Conservation (phyloP, 2,329 filamentous ascomycete species). For the Colletotrichum shisoi region DNA sequence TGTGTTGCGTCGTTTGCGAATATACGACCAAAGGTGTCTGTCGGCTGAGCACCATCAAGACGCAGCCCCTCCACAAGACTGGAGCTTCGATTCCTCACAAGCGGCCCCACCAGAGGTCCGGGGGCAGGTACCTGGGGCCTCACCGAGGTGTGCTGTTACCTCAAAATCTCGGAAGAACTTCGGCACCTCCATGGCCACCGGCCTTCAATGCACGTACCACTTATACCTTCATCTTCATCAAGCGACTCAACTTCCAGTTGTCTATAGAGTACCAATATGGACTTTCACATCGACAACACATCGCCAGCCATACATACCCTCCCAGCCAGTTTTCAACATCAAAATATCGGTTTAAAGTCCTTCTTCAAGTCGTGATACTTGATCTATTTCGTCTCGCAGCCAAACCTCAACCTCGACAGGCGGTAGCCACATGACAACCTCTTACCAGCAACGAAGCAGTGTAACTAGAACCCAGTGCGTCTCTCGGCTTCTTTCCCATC, state of each 20-base stretch:
- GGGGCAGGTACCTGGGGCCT: constrained; percentile 19
- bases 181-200: background rate
- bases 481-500: constrained; percentile 6
- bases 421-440: constrained; percentile 1
- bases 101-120: constrained; percentile 35
- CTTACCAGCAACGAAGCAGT: background rate
- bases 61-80: constrained; percentile 32
- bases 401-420: background rate
- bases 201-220: background rate
- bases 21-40: background rate
- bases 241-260: background rate
- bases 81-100: constrained; percentile 36
- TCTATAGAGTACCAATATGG: background rate
- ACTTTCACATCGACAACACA: background rate
- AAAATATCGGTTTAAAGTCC: background rate
- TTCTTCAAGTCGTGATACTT: no score
- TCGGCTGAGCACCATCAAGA: constrained; percentile 16
- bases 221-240: background rate
- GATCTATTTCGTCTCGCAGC: background rate
- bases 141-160: constrained; percentile 16
- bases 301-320: background rate
- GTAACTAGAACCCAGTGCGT: constrained; percentile 6
- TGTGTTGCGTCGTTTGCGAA: background rate
- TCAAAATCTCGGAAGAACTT: constrained; percentile 14
- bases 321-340: background rate